Percentiles rank a stretch among this genome's conserved stretches.
phyloP scores from a whole-genome alignment of 768 basidiomycete species.

The Suillus sp. region DNA sequence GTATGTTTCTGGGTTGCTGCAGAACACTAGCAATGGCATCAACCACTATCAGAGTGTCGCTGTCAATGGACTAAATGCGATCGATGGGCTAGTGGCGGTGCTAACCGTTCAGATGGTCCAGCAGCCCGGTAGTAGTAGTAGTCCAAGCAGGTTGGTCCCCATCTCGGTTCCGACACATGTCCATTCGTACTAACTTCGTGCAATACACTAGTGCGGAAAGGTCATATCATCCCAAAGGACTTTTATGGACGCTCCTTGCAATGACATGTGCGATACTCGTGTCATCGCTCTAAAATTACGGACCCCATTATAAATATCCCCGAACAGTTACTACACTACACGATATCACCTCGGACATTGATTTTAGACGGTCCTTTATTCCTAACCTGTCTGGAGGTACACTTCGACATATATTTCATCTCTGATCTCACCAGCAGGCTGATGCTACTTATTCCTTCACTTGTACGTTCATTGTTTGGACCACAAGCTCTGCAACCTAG shows the following conservation, averaged over 20 bases:
- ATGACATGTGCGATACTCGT: constrained; percentile 17
- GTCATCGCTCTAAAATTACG: constrained; percentile 18
- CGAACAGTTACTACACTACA: neutral
- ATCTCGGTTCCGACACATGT: neutral
- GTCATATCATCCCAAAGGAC: constrained; percentile 14
- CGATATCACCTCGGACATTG: neutral
- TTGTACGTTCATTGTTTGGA: neutral
- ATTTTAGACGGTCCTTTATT: neutral
- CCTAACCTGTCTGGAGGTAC: neutral
- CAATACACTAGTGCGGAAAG: constrained; percentile 17
- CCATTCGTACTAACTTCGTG: constrained; percentile 8
- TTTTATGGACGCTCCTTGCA: constrained; percentile 20
- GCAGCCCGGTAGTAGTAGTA: constrained; percentile 27
- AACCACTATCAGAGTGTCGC: constrained; percentile 66
- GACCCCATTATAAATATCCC: too few species aligned
- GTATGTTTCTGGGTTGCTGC: constrained; percentile 72
- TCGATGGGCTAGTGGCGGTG: constrained; percentile 84
- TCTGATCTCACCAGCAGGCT: neutral
- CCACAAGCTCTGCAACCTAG: neutral
- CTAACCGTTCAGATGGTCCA: constrained; percentile 67
- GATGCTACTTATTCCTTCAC: neutral
- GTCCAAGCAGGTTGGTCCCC: constrained; percentile 25
- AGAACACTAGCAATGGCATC: constrained; percentile 66
- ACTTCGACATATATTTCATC: neutral
- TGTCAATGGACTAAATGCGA: constrained; percentile 53